Evolutionary conservation across 2,329 filamentous ascomycete genomes (phyloP), one percentile per base, ranked within the genome.

Genomic region (Trichoderma breve): DNA sequence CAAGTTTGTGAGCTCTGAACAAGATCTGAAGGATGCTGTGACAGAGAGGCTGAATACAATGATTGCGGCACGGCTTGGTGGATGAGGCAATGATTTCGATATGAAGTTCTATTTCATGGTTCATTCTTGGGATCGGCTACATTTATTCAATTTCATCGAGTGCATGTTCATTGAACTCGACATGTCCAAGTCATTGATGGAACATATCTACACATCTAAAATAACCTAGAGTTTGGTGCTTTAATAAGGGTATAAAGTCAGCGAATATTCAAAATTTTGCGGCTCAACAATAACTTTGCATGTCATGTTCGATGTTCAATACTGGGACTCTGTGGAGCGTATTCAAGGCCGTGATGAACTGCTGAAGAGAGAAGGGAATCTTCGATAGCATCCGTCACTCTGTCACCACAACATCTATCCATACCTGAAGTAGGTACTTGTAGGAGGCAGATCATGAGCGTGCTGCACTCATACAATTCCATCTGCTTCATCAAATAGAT

Each of bases 1-100:
- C 6, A 79, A 82, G 47, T 77, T 86, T 70, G 78, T 86, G 34
- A 80, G 83, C 18, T 82, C 76, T 3, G 80, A 85, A 28, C 80
- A 80, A 5, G 81, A 83, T 7, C 75, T 90, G 65, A 75, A 75
- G n/a, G 76, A 78, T 30, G 79, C 74, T 5, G 76, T 87, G 9
- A 70, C 77, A 71, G 74, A 75, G 24, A 82, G 76, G 55, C 32
- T 73, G 36, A 39, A 60, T 12, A 28, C 14, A 3, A 60, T 47
- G 7, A 34, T 18, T 36, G 26, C 58, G 1, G 3, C 5, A 14
- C 12, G 9, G 1, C 18, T 14, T 53, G 21, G 21, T 6, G 14
- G 21, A 53, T 6, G 1, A 14, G 5, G 2, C 5, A 24, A 7
- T 21, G 21, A 14, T 3, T 12, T 6, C 11, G 21, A 12, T 21